Conservation (phyloP, 768 basidiomycete species). For the Cystoderma amianthinum region DNA sequence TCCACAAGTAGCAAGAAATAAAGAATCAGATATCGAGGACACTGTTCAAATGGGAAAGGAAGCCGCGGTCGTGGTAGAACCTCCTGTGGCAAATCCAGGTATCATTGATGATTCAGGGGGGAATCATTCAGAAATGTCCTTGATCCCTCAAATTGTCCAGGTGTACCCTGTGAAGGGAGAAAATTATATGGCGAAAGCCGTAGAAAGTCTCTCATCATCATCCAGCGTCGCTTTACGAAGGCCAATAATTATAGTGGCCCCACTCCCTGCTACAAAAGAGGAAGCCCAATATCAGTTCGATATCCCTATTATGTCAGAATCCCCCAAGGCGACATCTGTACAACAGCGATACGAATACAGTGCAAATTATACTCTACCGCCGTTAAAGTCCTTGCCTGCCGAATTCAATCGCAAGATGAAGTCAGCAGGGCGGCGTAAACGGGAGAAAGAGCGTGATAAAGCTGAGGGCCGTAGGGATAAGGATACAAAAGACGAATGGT, state of each 20-base stretch:
- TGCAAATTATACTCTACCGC: slow-evolving; percentile 47
- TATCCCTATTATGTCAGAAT: slow-evolving; percentile 9
- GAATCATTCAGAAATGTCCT: too few species aligned
- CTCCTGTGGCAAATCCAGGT: too few species aligned
- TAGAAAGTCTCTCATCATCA: too few species aligned
- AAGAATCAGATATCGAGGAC: too few species aligned
- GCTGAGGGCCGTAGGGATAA: slow-evolving; percentile 34
- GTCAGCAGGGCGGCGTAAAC: slow-evolving; percentile 23
- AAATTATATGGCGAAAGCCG: too few species aligned
- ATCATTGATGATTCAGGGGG: too few species aligned
- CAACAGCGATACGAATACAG: slow-evolving; percentile 32
- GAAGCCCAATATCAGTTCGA: slow-evolving; percentile 10
- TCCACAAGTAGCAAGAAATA: too few species aligned
- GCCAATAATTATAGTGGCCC: slow-evolving; percentile 22
- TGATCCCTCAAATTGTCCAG: too few species aligned
- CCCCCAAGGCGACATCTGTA: slow-evolving; percentile 7
- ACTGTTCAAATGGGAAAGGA: too few species aligned
- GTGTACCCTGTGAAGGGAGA: too few species aligned
- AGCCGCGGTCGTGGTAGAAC: too few species aligned
- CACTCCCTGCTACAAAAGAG: slow-evolving; percentile 9
- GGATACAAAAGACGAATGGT: slow-evolving; percentile 46
- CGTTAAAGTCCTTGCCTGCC: slow-evolving; percentile 43
- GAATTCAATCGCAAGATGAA: slow-evolving; percentile 40
- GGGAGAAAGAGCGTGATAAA: slow-evolving; percentile 42
- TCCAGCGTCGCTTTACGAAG: too few species aligned